A percentile compares a stretch with the other conserved stretches of the same genome.
Conservation (phyloP, 768 basidiomycete species). For the Hydnum rufescens region DNA sequence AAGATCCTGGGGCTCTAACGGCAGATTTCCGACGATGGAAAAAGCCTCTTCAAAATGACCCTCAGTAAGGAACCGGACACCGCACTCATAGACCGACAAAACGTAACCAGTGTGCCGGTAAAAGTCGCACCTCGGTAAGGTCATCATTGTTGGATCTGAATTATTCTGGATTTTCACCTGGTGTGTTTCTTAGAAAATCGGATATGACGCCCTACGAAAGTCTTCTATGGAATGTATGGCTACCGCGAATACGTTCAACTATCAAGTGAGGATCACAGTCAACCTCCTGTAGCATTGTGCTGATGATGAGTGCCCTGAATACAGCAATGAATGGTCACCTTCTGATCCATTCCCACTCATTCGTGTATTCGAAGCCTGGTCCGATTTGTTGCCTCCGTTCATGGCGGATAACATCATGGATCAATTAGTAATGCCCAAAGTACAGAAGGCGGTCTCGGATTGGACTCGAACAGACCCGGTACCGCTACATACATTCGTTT, state of each 20-base stretch:
- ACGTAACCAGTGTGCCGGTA: not conserved
- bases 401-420: slow-evolving; percentile 89
- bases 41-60: slow-evolving; percentile 42
- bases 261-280: slow-evolving; percentile 37
- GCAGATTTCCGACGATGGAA: slow-evolving; percentile 40
- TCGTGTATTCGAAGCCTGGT: slow-evolving; percentile 75
- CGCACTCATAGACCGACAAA: not conserved
- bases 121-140: not conserved
- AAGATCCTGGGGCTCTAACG: slow-evolving; percentile 44
- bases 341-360: slow-evolving; percentile 53
- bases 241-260: slow-evolving; percentile 80
- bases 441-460: slow-evolving; percentile 60
- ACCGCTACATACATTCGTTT: slow-evolving; percentile 60
- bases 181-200: not conserved
- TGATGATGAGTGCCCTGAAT: not conserved
- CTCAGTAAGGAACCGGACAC: not conserved
- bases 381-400: slow-evolving; percentile 69
- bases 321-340: slow-evolving; percentile 73
- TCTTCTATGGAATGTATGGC: slow-evolving; percentile 84
- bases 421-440: slow-evolving; percentile 86
- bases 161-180: not conserved
- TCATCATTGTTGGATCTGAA: not conserved
- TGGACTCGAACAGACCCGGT: slow-evolving; percentile 52
- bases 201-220: slow-evolving; percentile 92
- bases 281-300: not conserved